Percentiles rank a stretch among this genome's conserved stretches.
Conservation (phyloP, 371 early-diverging fungal genomes). For the Funneliformis caledonium region DNA sequence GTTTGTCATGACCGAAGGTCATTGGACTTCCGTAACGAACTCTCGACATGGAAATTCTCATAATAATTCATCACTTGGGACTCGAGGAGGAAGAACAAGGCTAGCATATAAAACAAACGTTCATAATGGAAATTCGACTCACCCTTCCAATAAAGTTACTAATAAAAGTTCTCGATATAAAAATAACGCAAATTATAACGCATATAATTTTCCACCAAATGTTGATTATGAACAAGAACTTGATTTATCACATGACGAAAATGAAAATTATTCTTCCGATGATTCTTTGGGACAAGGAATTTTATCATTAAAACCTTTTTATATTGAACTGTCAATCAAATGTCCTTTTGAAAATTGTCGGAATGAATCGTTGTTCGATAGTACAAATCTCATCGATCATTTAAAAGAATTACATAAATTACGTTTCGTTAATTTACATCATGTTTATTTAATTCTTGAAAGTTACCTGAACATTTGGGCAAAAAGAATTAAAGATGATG, state of each 20-base stretch:
- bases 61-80: neutral
- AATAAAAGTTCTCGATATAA: neutral
- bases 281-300: constrained; percentile 42
- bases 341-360: constrained; percentile 46
- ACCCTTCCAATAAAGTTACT: neutral
- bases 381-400: constrained; percentile 70
- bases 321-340: constrained; percentile 12
- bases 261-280: constrained; percentile 52
- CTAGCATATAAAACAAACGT: neutral
- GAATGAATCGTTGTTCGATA: constrained; percentile 64
- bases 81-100: constrained; percentile 4
- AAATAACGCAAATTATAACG: too few species aligned
- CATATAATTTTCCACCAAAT: neutral
- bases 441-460: constrained; percentile 83
- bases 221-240: neutral
- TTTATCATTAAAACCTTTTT: constrained; percentile 5
- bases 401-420: constrained; percentile 69
- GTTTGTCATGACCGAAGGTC: neutral
- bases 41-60: neutral
- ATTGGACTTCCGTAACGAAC: constrained; percentile 4
- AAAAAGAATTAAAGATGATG: constrained; percentile 50
- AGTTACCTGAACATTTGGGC: constrained; percentile 79
- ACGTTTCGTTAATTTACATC: constrained; percentile 72
- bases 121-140: neutral
- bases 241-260: constrained; percentile 12